Percentiles rank a stretch among this genome's conserved stretches.
Evolutionary conservation across 768 basidiomycete species (phyloP).

Genomic region (Phaffia australis): DNA sequence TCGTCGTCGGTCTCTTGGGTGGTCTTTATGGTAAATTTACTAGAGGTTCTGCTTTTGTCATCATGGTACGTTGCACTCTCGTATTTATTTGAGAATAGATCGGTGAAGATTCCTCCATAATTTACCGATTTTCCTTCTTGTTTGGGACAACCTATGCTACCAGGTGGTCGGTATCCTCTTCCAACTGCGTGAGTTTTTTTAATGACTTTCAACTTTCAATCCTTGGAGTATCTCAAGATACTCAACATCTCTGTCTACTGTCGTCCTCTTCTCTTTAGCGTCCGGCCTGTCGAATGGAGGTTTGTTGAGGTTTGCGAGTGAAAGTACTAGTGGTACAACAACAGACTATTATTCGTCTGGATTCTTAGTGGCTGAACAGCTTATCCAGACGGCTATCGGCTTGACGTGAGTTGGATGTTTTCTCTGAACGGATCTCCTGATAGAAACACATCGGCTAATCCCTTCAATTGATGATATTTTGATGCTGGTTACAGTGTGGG

Average conservation of each 20-base stretch:
- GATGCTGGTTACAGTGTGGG: conserved; percentile 55
- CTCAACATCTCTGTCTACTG: too few species aligned
- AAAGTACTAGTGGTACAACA: conserved; percentile 28
- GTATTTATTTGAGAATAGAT: neutral
- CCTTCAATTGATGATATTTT: neutral
- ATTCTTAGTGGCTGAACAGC: conserved; percentile 61
- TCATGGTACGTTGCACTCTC: conserved; percentile 48
- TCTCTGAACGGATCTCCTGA: neutral
- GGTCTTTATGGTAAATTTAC: conserved; percentile 68
- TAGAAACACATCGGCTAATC: neutral
- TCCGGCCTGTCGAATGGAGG: conserved; percentile 71
- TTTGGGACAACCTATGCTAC: neutral
- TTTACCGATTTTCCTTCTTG: neutral
- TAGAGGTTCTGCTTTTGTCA: conserved; percentile 58
- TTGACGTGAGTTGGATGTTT: conserved; percentile 33
- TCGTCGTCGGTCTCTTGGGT: conserved; percentile 67
- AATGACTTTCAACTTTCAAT: too few species aligned
- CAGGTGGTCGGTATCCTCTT: conserved; percentile 68
- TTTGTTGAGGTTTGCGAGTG: conserved; percentile 45
- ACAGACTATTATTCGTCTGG: conserved; percentile 42
- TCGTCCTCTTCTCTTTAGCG: conserved; percentile 30
- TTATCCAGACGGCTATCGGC: conserved; percentile 50
- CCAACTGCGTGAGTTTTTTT: conserved; percentile 47
- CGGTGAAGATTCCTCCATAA: neutral
- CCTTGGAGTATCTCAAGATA: too few species aligned